Evolutionary conservation across 768 basidiomycete genomes (phyloP), one percentile per base, ranked within the genome.

Genomic region (Pseudohyphozyma bogoriensis): DNA sequence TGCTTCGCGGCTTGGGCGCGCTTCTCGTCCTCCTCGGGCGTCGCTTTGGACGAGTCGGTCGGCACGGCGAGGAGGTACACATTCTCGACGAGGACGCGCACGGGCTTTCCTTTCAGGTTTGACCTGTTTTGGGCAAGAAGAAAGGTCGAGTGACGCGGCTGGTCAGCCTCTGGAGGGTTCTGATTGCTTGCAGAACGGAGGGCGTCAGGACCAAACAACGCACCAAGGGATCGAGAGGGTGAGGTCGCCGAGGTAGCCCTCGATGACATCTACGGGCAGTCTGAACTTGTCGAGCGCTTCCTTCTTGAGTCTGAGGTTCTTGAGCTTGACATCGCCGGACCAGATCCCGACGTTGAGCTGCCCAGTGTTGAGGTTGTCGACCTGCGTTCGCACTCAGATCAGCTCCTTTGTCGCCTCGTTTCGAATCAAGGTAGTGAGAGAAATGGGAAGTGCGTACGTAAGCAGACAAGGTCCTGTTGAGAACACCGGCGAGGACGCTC

Each of bases 201-300:
- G n/a, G n/a, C n/a, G n/a, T n/a, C n/a, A n/a, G n/a, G n/a, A n/a
- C n/a, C n/a, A n/a, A 37, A n/a, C 31, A n/a, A 35, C 64, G 47
- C 57, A 82, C 87, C 89, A 92, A 64, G 90, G 84, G 20, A 93
- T 79, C 35, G 85, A 87, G 22, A 93, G 74, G 0, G 87, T 87
- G 68, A 93, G 84, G 69, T 82, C 87, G 33, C 90, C 90, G 50
- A 92, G 78, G 74, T 88, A 82, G 39, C 90, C 95, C 79, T 96
- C 89, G 15, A 87, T 76, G 15, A 99, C 90, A 77, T 97, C 92
- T 1, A 99, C 83, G 0, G 95, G 95, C 26, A 99, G 78, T 59
- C 89, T 81, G 73, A 97, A 95, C 73, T 93, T 90, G 75, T 97
- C 95, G 51, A 99, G 77, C 0, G 87, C 90, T 46, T 87, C 86